Conservation (phyloP, 306 rosid genomes). For the Fragaria iinumae region DNA sequence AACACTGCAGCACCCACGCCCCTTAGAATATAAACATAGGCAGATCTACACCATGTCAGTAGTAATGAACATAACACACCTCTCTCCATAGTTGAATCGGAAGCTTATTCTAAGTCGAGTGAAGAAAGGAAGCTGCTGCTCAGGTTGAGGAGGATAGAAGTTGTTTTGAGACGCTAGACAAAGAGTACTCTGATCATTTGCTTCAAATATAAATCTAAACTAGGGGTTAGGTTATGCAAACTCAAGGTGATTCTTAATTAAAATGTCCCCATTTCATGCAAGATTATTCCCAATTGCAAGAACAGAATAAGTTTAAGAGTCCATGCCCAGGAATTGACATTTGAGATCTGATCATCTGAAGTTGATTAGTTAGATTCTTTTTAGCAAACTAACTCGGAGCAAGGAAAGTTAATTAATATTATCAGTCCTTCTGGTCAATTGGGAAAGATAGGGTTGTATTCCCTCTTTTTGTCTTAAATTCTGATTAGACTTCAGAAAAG, state of each 20-base stretch:
- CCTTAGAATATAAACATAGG: neutral
- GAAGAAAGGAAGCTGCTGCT: neutral
- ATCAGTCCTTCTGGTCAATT: neutral
- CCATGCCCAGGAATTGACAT: neutral
- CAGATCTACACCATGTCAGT: neutral
- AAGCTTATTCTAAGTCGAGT: neutral
- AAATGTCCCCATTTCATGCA: neutral
- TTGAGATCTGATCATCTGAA: neutral
- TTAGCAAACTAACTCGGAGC: neutral
- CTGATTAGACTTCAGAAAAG: conserved; percentile 8
- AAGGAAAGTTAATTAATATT: neutral
- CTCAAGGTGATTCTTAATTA: neutral
- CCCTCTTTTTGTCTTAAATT: neutral
- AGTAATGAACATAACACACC: neutral
- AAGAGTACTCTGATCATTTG: neutral
- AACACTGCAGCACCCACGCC: neutral
- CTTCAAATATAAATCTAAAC: neutral
- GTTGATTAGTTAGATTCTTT: neutral
- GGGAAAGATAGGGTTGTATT: neutral
- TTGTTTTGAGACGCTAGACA: neutral
- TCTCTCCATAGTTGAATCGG: neutral
- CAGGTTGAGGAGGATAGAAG: neutral
- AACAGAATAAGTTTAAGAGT: neutral
- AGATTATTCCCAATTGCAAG: neutral
- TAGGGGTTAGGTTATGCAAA: neutral